Base-by-base conservation (phyloP, 2,329 filamentous ascomycete genomes). In the Fusarium guadeloupense region DNA sequence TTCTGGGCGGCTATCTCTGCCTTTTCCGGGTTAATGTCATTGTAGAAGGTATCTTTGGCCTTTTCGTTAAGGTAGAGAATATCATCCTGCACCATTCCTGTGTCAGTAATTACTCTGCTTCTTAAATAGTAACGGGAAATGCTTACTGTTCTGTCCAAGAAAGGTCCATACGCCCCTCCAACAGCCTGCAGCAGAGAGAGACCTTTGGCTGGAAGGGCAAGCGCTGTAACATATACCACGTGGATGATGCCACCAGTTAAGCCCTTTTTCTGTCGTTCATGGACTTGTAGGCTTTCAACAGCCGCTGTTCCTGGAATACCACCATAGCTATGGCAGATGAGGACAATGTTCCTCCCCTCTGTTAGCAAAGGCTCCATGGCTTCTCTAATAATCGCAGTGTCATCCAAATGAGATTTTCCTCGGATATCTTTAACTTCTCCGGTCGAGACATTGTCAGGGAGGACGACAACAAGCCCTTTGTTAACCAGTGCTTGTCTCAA, bases 231-330 rank as follows among this genome's bases (percentile, higher is more conserved):
- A 26, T 70, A 75, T 1, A 74, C 37, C 12, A 74, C 55, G 2
- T 65, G 51, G 6, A 63, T 70, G 20, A 76, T 63, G 3, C 74
- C 73, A 12, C 74, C 74, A 4, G 47, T 12, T 3, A 71, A 25
- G 0, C 72, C 72, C 13, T 59, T 54, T 0, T 57, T 61, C 9
- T 53, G 43, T 4, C 72, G 45, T 5, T 75, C 73, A 2, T 68
- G 57, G 21, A 72, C 13, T 4, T 69, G 68, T 16, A 67, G 46
- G 4, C 70, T 70, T 13, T 72, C 67, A 2, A 53, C 64, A 1
- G 68, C 54, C 1, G 66, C 68, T 4, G 71, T 71, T 3, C 66
- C 69, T 0, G 71, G 68, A 6, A 75, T 69, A 1, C 74, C 74
- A 5, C 73, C 74, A n/a, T 68, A 69, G 20, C 65, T 69, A 20